Evolutionary conservation across 495 filamentous ascomycete species (phyloP), one percentile per base, ranked within the genome.

Genomic region (Penicillium samsonianum): DNA sequence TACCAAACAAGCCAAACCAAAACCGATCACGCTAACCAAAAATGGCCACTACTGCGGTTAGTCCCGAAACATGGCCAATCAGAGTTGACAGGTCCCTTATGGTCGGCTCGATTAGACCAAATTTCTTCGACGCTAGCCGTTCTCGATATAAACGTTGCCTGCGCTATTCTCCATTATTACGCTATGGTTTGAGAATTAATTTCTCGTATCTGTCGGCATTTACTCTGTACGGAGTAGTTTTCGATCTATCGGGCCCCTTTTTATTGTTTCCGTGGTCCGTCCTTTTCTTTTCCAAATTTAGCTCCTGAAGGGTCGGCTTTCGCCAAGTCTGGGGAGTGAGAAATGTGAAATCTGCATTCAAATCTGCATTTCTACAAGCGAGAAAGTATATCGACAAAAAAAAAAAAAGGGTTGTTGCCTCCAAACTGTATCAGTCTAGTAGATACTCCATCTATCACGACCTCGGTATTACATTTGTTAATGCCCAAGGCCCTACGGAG

Each of bases 181-280:
- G 37, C 10, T 9, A 52, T 12, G 17, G 26, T 17, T 33, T 17
- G 26, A 1, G 6, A n/a, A n/a, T 38, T 37, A 25, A 23, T 33
- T 45, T 31, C 16, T 20, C 28, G 5, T 42, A 12, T 19, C 35
- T n/a, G 5, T 19, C 12, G 16, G 35, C 23, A 40, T 28, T 40
- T 22, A 20, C 5, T 28, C 16, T 47, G 12, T 2, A 16, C 1
- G 2, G 30, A 28, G 26, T 5, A 28, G 8, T 9, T 28, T 28
- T 7, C 26, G 26, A 17, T 23, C 28, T 0, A 12, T 30, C 22
- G 16, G 5, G 17, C 30, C 50, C 50, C 50, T 33, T 53, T 53
- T 16, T 14, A 8, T n/a, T 26, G 16, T n/a, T 17, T 45, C 52
- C 41, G 52, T 44, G 51, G 26, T 53, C 52, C 42, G 52, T 31